A percentile compares a stretch with the other conserved stretches of the same genome.
These are phyloP conservation scores for Tricholoma flavovirens DNA, from an alignment of 768 basidiomycete genomes.

Conservation along the genomic window DNA sequence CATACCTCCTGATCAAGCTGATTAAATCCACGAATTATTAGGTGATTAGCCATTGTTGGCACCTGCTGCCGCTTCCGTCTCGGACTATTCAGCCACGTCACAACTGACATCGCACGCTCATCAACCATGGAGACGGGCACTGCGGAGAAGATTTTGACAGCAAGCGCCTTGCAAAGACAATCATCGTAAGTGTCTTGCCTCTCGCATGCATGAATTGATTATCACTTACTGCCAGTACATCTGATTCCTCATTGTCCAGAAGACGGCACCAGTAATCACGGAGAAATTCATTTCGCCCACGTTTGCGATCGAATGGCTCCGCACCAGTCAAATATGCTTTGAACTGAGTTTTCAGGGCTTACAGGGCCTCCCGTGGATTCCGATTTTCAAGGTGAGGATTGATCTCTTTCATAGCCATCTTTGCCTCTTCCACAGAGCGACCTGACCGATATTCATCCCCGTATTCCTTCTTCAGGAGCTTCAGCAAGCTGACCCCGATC, in stretches of 20 bases:
- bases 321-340: neutral
- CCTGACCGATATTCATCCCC: conserved; percentile 1
- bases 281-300: neutral
- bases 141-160: no score
- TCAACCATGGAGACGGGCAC: conserved; percentile 16
- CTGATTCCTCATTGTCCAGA: neutral
- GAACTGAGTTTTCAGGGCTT: neutral
- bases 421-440: conserved; percentile 1
- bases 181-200: neutral
- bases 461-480: conserved; percentile 3
- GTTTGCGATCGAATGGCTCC: neutral
- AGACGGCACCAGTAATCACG: neutral
- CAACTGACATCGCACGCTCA: conserved; percentile 16
- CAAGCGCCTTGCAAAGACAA: neutral
- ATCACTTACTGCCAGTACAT: neutral
- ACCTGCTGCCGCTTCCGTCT: conserved; percentile 11
- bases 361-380: neutral
- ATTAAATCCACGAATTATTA: neutral
- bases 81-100: conserved; percentile 15
- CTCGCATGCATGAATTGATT: neutral
- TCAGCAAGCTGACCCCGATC: conserved; percentile 1
- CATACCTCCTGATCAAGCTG: neutral
- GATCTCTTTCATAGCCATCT: conserved; percentile 1
- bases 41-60: conserved; percentile 2
- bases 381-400: conserved; percentile 4